Percentiles rank a stretch among this genome's conserved stretches.
phyloP scores from a whole-genome alignment of 2,329 filamentous ascomycete genomes.

The Alternaria metachromatica region DNA sequence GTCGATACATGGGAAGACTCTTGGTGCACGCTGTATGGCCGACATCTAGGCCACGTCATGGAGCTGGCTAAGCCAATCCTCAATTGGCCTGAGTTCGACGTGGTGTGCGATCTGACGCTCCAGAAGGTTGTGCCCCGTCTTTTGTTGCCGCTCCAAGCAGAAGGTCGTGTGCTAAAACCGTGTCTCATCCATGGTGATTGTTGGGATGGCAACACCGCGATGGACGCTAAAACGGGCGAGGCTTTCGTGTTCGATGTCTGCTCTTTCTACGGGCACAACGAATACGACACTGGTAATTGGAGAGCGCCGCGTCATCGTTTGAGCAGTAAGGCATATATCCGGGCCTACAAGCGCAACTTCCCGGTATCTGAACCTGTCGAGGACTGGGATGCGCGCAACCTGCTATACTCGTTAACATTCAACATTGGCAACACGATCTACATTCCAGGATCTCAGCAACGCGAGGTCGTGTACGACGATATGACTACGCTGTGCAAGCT shows the following conservation, averaged over 20 bases:
- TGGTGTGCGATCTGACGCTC: neutral
- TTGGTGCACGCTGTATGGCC: rapidly evolving
- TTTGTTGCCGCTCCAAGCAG: neutral
- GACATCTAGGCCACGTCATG: neutral
- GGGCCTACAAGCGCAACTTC: neutral
- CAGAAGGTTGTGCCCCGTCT: neutral
- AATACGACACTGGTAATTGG: neutral
- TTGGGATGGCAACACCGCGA: neutral
- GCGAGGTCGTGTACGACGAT: neutral
- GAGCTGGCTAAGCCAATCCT: neutral
- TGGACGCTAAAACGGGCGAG: neutral
- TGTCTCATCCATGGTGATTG: neutral
- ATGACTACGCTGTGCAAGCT: neutral
- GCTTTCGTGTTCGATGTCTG: neutral
- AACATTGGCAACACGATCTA: neutral
- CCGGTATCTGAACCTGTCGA: neutral
- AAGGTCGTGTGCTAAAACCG: neutral
- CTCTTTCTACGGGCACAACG: neutral
- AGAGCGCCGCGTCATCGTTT: neutral
- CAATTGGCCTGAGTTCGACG: neutral
- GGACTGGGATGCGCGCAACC: neutral
- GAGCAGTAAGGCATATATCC: neutral
- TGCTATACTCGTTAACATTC: neutral
- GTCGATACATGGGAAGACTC: neutral
- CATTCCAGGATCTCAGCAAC: neutral